These are phyloP conservation scores for Termitomyces sp. DNA, from an alignment of 768 basidiomycete genomes.

Conservation along the genomic window DNA sequence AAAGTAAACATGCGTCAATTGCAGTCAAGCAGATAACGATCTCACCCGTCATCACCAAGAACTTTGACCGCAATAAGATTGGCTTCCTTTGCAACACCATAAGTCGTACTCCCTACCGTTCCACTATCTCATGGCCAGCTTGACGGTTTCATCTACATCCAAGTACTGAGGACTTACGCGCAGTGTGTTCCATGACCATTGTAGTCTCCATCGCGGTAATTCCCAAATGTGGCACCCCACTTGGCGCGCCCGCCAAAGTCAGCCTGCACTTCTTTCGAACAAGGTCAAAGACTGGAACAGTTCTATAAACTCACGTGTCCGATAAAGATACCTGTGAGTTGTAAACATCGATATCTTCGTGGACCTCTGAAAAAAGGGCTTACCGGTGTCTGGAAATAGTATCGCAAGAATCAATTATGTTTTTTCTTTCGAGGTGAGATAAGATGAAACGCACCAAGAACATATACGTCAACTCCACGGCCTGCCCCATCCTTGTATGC, in stretches of 20 bases:
- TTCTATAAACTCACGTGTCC: neutral
- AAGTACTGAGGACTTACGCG: neutral
- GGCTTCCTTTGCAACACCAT: neutral
- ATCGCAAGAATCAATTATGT: neutral
- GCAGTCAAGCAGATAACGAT: neutral
- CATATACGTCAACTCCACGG: neutral
- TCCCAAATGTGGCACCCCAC: neutral
- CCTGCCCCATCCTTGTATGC: neutral
- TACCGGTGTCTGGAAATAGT: neutral
- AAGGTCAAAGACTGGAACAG: neutral
- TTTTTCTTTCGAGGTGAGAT: neutral
- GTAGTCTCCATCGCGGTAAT: neutral
- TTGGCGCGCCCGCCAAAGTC: neutral
- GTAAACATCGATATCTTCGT: no score
- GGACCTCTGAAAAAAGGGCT: neutral
- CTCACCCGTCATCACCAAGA: neutral
- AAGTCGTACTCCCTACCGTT: neutral
- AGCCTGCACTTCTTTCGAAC: neutral
- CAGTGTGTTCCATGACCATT: neutral
- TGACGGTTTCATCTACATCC: neutral
- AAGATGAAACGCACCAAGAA: neutral
- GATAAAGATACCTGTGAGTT: neutral
- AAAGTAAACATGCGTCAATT: neutral
- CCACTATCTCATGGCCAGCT: neutral
- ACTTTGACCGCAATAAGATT: neutral